Percentiles rank a stretch among this genome's conserved stretches.
Evolutionary conservation across 805 yeast species (phyloP).

Genomic region (Priceomyces medius): DNA sequence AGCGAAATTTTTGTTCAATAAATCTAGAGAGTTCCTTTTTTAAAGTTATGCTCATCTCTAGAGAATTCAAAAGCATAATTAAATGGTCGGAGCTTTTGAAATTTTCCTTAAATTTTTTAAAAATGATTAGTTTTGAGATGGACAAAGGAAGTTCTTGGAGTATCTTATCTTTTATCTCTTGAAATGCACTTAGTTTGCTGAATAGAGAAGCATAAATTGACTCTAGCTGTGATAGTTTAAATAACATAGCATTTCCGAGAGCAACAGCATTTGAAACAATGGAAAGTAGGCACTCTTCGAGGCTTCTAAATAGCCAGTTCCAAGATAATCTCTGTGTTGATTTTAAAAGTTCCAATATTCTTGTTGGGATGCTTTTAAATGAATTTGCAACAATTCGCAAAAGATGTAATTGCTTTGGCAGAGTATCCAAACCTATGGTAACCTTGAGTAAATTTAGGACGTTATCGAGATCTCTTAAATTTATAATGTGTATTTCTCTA

Average conservation of each 20-base stretch:
- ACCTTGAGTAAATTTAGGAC: slow-evolving; percentile 4
- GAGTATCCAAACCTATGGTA: slow-evolving; percentile 6
- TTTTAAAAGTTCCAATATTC: not conserved
- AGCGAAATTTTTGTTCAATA: not conserved
- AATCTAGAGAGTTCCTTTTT: slow-evolving; percentile 4
- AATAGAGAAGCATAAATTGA: slow-evolving; percentile 1
- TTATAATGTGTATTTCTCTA: not conserved
- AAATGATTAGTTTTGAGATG: slow-evolving; percentile 3
- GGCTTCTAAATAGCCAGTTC: slow-evolving; percentile 1
- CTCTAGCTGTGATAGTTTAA: slow-evolving; percentile 4
- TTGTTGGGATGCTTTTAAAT: not conserved
- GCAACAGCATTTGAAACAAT: slow-evolving; percentile 2
- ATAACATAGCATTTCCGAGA: not conserved
- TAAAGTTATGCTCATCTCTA: slow-evolving; percentile 1
- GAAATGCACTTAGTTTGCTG: not conserved
- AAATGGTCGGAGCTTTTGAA: slow-evolving; percentile 1
- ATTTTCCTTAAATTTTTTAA: slow-evolving; percentile 1
- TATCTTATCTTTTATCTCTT: not conserved
- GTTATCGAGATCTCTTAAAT: slow-evolving; percentile 1
- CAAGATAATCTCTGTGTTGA: slow-evolving; percentile 1
- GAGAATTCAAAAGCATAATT: not conserved
- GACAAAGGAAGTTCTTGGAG: slow-evolving; percentile 4
- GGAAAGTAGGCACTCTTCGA: slow-evolving; percentile 9
- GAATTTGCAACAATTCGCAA: slow-evolving; percentile 2
- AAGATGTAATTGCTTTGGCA: slow-evolving; percentile 7